Percentiles rank a stretch among this genome's conserved stretches.
Conservation (phyloP, 169 alveolate species). For the Perkinsus olseni region DNA sequence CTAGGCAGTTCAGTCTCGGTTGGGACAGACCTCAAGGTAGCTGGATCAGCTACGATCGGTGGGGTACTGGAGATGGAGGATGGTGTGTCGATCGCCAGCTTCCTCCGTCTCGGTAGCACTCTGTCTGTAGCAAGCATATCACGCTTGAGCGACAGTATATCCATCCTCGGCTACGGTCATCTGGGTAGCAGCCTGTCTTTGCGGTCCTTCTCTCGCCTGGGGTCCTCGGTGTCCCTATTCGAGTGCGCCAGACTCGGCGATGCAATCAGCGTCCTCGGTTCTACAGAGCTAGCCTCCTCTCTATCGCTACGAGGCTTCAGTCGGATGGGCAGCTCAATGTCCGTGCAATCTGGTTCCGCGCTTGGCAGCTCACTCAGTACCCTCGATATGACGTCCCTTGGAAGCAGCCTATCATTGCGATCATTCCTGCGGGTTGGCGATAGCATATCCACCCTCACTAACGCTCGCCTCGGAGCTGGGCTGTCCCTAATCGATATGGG, state of each 20-base stretch:
- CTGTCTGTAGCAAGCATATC: not conserved
- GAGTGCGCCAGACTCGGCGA: not conserved
- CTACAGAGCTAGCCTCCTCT: not conserved
- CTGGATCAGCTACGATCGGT: not conserved
- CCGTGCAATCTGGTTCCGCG: not conserved
- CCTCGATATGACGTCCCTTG: not conserved
- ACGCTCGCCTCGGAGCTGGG: not conserved
- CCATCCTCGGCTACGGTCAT: not conserved
- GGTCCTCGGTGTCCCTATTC: not conserved
- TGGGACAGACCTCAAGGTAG: not conserved
- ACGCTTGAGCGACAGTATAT: not conserved
- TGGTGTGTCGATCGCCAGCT: not conserved
- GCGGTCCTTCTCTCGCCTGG: not conserved
- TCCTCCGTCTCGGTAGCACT: not conserved
- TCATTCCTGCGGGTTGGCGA: not conserved
- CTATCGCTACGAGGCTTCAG: not conserved
- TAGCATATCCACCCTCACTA: not conserved
- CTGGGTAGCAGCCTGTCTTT: not conserved
- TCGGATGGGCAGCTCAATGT: not conserved
- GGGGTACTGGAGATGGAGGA: not conserved
- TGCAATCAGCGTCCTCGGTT: not conserved
- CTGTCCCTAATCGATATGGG: not conserved
- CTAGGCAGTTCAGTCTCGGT: not conserved
- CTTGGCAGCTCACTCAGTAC: not conserved
- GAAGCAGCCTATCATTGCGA: conserved; percentile 5